phyloP scores from a whole-genome alignment of 2,329 filamentous ascomycete species.

The Paracorniculantispora psalliotae region DNA sequence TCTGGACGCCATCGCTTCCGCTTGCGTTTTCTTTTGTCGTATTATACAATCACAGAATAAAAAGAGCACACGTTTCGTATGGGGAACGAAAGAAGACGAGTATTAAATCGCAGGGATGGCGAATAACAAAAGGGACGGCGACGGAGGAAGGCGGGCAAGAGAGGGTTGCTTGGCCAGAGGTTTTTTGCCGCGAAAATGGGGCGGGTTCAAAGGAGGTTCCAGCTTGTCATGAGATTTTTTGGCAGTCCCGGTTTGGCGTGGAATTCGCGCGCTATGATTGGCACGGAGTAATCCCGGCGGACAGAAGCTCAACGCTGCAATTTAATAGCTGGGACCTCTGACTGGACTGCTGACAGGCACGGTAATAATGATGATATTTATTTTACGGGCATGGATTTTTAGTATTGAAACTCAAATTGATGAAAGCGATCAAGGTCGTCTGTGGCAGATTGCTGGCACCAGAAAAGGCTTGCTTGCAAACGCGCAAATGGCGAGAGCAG shows the following conservation, averaged over 20 bases:
- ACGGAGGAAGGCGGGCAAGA: not conserved
- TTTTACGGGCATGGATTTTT: too few species aligned
- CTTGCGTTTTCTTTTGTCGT: not conserved
- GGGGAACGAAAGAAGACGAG: not conserved
- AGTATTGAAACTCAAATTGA: too few species aligned
- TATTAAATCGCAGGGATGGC: not conserved
- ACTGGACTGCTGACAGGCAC: not conserved
- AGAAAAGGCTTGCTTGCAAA: too few species aligned
- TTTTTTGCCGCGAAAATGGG: conserved; percentile 12
- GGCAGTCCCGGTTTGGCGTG: conserved; percentile 8
- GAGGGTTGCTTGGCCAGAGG: not conserved
- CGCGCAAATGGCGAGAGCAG: too few species aligned
- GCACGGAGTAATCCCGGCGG: conserved; percentile 14
- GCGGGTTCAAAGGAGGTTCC: conserved; percentile 8
- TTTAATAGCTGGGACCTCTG: not conserved
- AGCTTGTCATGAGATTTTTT: conserved; percentile 15
- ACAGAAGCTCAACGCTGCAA: not conserved
- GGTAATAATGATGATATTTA: not conserved
- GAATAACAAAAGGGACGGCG: not conserved
- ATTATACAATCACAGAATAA: not conserved
- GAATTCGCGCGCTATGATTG: conserved; percentile 16
- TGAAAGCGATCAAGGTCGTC: too few species aligned
- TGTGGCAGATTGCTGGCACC: too few species aligned
- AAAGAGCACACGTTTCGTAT: too few species aligned
- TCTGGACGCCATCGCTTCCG: conserved; percentile 34